Conservation (phyloP, 192 early-diverging fungal genomes). For the Coemansia sp. region DNA sequence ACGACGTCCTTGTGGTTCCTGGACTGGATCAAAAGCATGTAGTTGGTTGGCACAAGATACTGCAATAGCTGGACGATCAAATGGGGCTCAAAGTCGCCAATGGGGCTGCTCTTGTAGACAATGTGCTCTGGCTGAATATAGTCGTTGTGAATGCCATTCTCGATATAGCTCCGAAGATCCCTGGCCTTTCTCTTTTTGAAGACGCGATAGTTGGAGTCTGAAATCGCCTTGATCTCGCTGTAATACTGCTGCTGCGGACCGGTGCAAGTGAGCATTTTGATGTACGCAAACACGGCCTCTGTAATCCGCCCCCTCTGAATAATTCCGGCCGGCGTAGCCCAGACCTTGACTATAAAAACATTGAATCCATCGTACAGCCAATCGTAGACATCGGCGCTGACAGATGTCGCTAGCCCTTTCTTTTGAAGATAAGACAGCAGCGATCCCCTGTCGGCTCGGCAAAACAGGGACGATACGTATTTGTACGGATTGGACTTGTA, state of each 20-base stretch:
- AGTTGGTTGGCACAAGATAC: constrained; percentile 58
- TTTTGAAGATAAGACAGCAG: not conserved
- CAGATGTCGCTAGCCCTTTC: not conserved
- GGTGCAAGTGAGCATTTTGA: not conserved
- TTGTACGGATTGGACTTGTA: not conserved
- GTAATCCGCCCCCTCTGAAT: not conserved
- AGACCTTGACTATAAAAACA: not conserved
- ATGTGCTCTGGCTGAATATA: constrained; percentile 49
- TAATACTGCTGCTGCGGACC: constrained; percentile 4
- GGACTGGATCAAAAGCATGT: constrained; percentile 46
- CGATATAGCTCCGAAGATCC: not conserved
- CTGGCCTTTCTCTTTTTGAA: not conserved
- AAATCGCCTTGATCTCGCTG: not conserved
- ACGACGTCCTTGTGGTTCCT: constrained; percentile 28
- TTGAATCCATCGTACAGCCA: not conserved
- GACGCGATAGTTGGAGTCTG: constrained; percentile 1
- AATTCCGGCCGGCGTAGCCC: not conserved
- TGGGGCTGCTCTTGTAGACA: constrained; percentile 61
- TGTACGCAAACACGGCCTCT: constrained; percentile 1
- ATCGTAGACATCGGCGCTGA: not conserved
- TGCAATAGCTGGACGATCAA: constrained; percentile 59
- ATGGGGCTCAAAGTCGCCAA: constrained; percentile 59
- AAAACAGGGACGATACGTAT: not conserved
- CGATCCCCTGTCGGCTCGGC: not conserved
- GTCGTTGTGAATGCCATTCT: not conserved